Conservation (phyloP, 345 rosid genomes). For the Gossypium arboreum region DNA sequence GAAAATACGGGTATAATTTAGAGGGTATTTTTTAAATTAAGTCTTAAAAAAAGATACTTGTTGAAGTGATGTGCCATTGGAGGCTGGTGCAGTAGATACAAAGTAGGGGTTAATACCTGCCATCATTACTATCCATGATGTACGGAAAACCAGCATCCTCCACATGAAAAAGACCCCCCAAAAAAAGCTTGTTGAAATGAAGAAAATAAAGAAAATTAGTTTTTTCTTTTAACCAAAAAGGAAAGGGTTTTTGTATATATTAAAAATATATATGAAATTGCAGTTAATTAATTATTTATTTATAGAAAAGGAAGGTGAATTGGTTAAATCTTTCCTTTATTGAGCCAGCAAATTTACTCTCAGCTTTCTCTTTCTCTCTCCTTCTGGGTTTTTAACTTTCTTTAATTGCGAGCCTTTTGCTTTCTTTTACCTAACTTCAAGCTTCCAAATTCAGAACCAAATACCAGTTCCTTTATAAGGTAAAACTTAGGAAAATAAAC, state of each 20-base stretch:
- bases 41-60: no score
- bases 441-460: not conserved
- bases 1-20: no score
- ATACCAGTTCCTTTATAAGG: constrained; percentile 6
- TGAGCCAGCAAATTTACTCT: not conserved
- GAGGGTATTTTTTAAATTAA: no score
- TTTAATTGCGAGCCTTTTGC: constrained; percentile 16
- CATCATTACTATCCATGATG: not conserved
- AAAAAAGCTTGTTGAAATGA: not conserved
- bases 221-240: no score
- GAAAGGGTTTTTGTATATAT: no score
- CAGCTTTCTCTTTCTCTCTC: not conserved
- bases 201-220: no score
- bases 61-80: not conserved
- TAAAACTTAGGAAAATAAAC: not conserved
- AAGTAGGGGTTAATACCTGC: not conserved
- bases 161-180: not conserved
- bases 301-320: not conserved
- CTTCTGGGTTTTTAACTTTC: not conserved
- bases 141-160: not conserved
- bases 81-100: not conserved
- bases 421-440: constrained; percentile 18
- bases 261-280: no score
- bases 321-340: not conserved
- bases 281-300: not conserved